Conservation (phyloP, 176 grass and related monocot genomes). For the Bothriochloa decipiens region DNA sequence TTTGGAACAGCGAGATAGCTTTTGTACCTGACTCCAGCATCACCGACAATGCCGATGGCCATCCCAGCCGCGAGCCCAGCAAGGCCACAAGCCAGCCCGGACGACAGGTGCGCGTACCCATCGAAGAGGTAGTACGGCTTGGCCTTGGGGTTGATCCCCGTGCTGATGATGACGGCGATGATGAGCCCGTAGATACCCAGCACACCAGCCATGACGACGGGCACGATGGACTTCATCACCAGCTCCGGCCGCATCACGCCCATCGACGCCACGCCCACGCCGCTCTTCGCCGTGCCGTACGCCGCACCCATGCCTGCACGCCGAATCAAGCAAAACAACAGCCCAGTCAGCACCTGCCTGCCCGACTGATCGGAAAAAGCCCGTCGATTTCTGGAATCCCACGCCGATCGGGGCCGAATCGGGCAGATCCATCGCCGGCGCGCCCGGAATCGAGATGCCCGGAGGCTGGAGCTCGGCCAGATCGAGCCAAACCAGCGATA, state of each 20-base stretch:
- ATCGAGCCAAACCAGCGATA: neutral
- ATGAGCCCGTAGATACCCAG: constrained; percentile 97
- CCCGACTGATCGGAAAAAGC: neutral
- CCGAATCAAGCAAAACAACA: neutral
- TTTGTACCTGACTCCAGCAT: constrained; percentile 88
- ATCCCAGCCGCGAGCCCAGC: constrained; percentile 90
- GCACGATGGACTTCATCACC: constrained; percentile 99
- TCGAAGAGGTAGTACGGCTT: constrained; percentile 97
- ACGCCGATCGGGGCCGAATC: neutral
- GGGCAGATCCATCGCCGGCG: neutral
- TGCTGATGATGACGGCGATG: constrained; percentile 97
- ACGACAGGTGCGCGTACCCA: constrained; percentile 90
- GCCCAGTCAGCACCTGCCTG: neutral
- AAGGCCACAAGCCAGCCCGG: constrained; percentile 83
- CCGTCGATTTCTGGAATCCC: neutral
- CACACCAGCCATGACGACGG: constrained; percentile 99
- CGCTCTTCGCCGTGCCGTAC: constrained; percentile 98
- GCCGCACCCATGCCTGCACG: constrained; percentile 91
- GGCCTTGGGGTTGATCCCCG: constrained; percentile 97
- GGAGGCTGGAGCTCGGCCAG: neutral
- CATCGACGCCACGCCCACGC: constrained; percentile 97
- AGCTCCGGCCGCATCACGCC: constrained; percentile 99
- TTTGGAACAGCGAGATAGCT: neutral
- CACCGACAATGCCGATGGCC: constrained; percentile 98
- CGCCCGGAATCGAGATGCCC: constrained; percentile 6